phyloP scores from a whole-genome alignment of 805 yeast species.

The Wickerhamiella kazuoi region DNA sequence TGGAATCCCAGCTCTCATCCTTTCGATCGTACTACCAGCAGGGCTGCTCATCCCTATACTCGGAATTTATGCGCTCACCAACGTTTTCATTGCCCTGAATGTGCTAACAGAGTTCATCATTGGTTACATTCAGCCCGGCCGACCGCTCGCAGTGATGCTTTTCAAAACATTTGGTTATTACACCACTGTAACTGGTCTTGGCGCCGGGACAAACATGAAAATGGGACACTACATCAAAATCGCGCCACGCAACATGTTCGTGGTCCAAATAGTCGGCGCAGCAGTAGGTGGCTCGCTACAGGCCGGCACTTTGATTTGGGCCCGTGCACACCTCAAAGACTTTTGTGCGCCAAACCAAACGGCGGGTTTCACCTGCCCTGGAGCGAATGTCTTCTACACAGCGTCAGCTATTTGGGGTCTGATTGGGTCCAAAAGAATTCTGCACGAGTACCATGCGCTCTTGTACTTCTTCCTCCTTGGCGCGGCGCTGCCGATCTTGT shows the following conservation, averaged over 20 bases:
- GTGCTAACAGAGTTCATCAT: slow-evolving; percentile 47
- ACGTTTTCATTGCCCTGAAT: slow-evolving; percentile 39
- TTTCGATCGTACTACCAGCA: slow-evolving; percentile 36
- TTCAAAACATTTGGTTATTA: slow-evolving; percentile 43
- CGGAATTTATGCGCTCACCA: slow-evolving; percentile 44
- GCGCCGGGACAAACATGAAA: slow-evolving; percentile 39
- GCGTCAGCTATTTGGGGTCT: slow-evolving; percentile 50
- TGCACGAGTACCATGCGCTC: slow-evolving; percentile 35
- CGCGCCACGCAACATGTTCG: slow-evolving; percentile 43
- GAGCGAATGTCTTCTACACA: slow-evolving; percentile 29
- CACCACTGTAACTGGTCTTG: slow-evolving; percentile 35
- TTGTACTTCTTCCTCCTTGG: slow-evolving; percentile 48
- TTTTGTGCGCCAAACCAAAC: slow-evolving; percentile 29
- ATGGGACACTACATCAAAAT: slow-evolving; percentile 47
- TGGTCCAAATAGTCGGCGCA: slow-evolving; percentile 31
- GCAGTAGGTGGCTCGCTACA: slow-evolving; percentile 29
- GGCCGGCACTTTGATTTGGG: slow-evolving; percentile 28
- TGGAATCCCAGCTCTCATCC: slow-evolving; percentile 25
- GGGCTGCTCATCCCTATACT: slow-evolving; percentile 45
- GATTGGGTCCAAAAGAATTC: slow-evolving; percentile 45
- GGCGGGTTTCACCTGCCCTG: slow-evolving; percentile 32
- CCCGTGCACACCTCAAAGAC: slow-evolving; percentile 22
- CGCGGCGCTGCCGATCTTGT: slow-evolving; percentile 27
- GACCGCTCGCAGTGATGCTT: slow-evolving; percentile 43
- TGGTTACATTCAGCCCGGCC: slow-evolving; percentile 48